Evolutionary conservation across 2,329 filamentous ascomycete genomes (phyloP).

Genomic region (Trichoderma harzianum): DNA sequence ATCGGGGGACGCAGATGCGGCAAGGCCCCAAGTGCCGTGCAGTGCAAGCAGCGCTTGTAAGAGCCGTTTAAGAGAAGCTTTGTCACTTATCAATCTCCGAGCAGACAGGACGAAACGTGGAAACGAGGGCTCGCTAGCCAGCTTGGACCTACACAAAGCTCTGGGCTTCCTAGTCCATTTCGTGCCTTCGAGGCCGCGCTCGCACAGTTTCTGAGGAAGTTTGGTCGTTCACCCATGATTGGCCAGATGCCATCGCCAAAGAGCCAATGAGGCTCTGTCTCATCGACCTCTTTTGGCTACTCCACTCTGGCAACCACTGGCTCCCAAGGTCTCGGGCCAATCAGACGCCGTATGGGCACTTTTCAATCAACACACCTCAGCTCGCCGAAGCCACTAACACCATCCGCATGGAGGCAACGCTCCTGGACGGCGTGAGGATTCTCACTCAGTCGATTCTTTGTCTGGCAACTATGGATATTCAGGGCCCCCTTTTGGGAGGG

Average conservation of each 20-base stretch:
- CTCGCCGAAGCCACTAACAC: constrained; percentile 25
- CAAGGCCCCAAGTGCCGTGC: constrained; percentile 2
- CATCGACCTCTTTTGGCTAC: constrained; percentile 22
- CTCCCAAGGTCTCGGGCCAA: constrained; percentile 27
- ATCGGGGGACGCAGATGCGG: background rate
- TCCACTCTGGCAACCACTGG: constrained; percentile 26
- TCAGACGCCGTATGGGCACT: constrained; percentile 29
- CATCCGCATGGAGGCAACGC: background rate
- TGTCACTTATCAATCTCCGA: constrained; percentile 20
- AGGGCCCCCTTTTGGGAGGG: constrained; percentile 24
- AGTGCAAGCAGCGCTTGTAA: background rate
- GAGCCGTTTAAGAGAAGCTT: constrained; percentile 14
- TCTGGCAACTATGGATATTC: constrained; percentile 14
- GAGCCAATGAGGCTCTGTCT: constrained; percentile 23
- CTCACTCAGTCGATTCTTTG: constrained; percentile 17
- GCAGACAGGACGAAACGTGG: constrained; percentile 4
- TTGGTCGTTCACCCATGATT: constrained; percentile 15
- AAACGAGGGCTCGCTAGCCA: constrained; percentile 11
- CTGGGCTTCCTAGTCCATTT: constrained; percentile 6
- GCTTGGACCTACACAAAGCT: constrained; percentile 11
- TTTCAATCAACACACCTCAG: constrained; percentile 34
- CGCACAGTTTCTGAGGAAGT: constrained; percentile 8
- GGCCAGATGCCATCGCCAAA: constrained; percentile 1
- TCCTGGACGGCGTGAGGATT: constrained; percentile 13
- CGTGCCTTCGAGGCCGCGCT: constrained; percentile 3